Conservation (phyloP, 163 green algal genomes). For the Prototheca wickerhamii region DNA sequence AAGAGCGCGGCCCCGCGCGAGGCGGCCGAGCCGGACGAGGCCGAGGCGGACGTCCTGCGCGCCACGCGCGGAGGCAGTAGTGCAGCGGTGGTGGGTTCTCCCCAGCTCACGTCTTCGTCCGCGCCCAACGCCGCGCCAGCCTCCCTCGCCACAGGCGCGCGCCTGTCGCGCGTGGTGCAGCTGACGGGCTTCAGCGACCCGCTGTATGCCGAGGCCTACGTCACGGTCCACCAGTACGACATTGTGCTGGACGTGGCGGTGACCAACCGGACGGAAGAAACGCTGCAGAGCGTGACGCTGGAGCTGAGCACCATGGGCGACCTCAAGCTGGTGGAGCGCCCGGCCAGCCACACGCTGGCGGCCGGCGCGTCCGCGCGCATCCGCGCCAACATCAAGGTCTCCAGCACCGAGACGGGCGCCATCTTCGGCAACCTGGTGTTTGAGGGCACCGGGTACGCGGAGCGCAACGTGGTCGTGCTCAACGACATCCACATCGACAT, state of each 20-base stretch:
- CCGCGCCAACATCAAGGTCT: conserved; percentile 88
- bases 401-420: conserved; percentile 94
- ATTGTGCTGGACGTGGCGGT: conserved; percentile 96
- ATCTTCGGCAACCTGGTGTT: conserved; percentile 99
- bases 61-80: background rate
- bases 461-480: conserved; percentile 87
- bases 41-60: background rate
- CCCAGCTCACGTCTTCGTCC: too few species aligned
- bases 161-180: conserved; percentile 89
- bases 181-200: conserved; percentile 92
- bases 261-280: conserved; percentile 76
- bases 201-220: conserved; percentile 92
- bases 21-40: conserved; percentile 47
- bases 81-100: background rate
- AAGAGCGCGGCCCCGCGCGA: conserved; percentile 61
- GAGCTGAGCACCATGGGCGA: conserved; percentile 99
- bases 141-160: conserved; percentile 28
- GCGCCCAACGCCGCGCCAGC: too few species aligned
- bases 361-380: conserved; percentile 56
- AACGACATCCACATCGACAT: conserved; percentile 99
- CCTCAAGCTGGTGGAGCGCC: conserved; percentile 96
- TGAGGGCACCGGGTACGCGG: conserved; percentile 70
- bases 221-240: conserved; percentile 99
- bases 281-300: conserved; percentile 85
- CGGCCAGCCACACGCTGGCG: conserved; percentile 86